A percentile compares a stretch with the other conserved stretches of the same genome.
Evolutionary conservation across 2,329 filamentous ascomycete species (phyloP).

Genomic region (Fonsecaea pugnacius): DNA sequence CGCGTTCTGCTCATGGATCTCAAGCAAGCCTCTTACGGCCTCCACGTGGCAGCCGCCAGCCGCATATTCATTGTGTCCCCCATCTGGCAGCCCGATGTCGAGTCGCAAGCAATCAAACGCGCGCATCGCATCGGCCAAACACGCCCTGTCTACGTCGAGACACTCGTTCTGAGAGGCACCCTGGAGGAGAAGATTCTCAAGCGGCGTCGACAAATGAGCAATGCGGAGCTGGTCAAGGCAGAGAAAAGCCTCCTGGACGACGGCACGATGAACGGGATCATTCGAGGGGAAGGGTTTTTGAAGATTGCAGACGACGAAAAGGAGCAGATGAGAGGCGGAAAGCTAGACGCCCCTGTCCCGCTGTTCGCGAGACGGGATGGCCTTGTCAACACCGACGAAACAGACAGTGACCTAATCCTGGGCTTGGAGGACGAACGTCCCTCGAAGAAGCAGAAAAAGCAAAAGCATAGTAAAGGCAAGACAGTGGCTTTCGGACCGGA

Average conservation of each 20-base stretch:
- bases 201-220: conserved; percentile 74
- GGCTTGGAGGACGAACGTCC: conserved; percentile 16
- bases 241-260: conserved; percentile 65
- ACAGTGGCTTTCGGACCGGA: neutral
- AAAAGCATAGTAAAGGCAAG: neutral
- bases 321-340: conserved; percentile 15
- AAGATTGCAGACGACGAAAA: conserved; percentile 44
- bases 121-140: conserved; percentile 85
- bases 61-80: conserved; percentile 89
- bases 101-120: conserved; percentile 89
- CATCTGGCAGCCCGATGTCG: conserved; percentile 79
- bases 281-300: conserved; percentile 60
- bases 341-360: conserved; percentile 22
- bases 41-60: conserved; percentile 82
- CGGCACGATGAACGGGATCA: conserved; percentile 61
- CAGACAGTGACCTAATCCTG: conserved; percentile 17
- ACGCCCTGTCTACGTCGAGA: conserved; percentile 80
- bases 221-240: conserved; percentile 54
- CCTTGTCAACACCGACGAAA: neutral
- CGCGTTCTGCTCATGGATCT: conserved; percentile 89
- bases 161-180: conserved; percentile 76
- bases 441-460: conserved; percentile 20
- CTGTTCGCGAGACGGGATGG: conserved; percentile 27
- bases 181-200: conserved; percentile 84
- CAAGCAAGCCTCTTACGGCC: conserved; percentile 82